Percentiles rank a stretch among this genome's conserved stretches.
Conservation (phyloP, 805 yeast genomes). For the Zygosaccharomyces siamensis region DNA sequence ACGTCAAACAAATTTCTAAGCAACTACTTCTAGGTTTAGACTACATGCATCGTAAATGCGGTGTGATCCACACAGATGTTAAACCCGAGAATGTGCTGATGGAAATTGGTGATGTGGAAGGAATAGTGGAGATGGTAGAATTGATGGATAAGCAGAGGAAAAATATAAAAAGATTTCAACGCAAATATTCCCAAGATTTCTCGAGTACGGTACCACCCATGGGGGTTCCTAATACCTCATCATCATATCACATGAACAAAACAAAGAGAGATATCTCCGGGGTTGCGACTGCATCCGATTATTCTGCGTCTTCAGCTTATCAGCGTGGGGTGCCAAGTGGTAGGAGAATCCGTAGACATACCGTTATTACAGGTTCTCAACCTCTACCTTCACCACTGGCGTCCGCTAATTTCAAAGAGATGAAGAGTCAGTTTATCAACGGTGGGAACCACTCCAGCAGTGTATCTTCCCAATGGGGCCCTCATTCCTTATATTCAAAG, state of each 20-base stretch:
- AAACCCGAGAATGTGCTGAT: constrained; percentile 76
- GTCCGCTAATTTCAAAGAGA: constrained; percentile 39
- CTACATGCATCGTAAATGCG: constrained; percentile 59
- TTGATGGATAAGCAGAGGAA: constrained; percentile 49
- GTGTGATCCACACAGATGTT: constrained; percentile 70
- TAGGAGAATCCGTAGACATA: constrained; percentile 58
- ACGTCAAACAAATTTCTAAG: constrained; percentile 77
- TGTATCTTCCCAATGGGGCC: constrained; percentile 13
- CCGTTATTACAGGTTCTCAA: constrained; percentile 84
- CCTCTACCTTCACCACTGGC: constrained; percentile 87
- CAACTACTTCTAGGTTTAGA: constrained; percentile 67
- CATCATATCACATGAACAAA: constrained; percentile 3
- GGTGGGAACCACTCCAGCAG: constrained; percentile 11
- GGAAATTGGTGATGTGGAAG: constrained; percentile 80
- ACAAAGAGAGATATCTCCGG: background rate
- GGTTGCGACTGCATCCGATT: background rate
- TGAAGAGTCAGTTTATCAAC: constrained; percentile 30
- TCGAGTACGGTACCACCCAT: constrained; percentile 10
- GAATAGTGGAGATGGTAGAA: constrained; percentile 64
- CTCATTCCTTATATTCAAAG: constrained; percentile 12
- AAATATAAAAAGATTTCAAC: constrained; percentile 40
- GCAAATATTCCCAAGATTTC: constrained; percentile 32
- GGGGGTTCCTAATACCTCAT: constrained; percentile 11
- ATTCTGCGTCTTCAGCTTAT: constrained; percentile 5
- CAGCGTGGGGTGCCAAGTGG: constrained; percentile 22